Conservation (phyloP, 2,329 filamentous ascomycete genomes). For the Neofusicoccum umdonicola region DNA sequence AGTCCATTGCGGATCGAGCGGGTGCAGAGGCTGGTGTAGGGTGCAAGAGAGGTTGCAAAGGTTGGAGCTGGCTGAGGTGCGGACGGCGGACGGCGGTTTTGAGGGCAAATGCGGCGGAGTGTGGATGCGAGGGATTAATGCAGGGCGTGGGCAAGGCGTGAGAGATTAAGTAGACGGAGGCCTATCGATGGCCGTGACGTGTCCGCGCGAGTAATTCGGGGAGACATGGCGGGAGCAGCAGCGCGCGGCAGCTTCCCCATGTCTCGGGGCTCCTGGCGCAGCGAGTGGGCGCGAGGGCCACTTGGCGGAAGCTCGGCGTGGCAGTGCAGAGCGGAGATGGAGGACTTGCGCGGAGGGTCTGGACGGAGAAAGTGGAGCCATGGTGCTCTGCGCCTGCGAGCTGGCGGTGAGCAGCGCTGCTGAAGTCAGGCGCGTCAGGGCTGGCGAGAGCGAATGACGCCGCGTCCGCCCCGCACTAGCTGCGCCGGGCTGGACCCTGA, state of each 20-base stretch:
- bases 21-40: not conserved
- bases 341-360: not conserved
- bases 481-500: not conserved
- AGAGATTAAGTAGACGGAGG: conserved; percentile 6
- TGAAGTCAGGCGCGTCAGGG: not conserved
- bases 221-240: not conserved
- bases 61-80: not conserved
- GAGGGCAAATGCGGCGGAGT: not conserved
- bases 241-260: not conserved
- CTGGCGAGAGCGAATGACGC: not conserved
- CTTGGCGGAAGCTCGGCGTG: conserved; percentile 11
- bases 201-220: conserved; percentile 1
- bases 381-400: not conserved
- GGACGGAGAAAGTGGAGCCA: conserved; percentile 1
- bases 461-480: not conserved
- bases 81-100: not conserved
- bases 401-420: conserved; percentile 2
- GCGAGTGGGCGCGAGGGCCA: not conserved
- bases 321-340: conserved; percentile 13
- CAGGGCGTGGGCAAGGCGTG: not conserved
- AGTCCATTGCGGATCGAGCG: conserved; percentile 3
- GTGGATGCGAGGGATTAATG: not conserved
- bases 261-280: not conserved
- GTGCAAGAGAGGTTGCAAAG: not conserved
- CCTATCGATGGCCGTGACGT: conserved; percentile 1